phyloP scores from a whole-genome alignment of 2,329 filamentous ascomycete species.

The Orbilia ellipsospora region DNA sequence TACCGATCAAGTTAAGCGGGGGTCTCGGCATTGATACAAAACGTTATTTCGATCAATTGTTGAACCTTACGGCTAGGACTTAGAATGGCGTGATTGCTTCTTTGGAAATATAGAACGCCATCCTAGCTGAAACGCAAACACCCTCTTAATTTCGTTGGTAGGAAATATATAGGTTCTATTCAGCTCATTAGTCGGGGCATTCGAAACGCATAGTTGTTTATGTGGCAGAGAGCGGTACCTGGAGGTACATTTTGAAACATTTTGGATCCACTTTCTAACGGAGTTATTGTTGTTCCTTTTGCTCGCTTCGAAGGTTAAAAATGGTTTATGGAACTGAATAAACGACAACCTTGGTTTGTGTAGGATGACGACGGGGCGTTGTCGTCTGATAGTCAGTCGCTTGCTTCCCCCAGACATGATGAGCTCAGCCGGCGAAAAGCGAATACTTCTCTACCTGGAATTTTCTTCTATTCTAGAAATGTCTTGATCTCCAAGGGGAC shows the following conservation, averaged over 20 bases:
- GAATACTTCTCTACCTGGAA: background rate
- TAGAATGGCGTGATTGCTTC: slow-evolving; percentile 35
- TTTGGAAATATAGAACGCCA: background rate
- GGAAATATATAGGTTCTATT: background rate
- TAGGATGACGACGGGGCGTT: slow-evolving; percentile 29
- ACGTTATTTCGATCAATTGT: slow-evolving; percentile 52
- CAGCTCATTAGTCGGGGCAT: slow-evolving; percentile 20
- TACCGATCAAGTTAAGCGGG: slow-evolving; percentile 48
- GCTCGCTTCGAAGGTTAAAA: slow-evolving; percentile 9
- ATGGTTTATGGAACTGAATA: slow-evolving; percentile 22
- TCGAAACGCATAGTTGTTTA: slow-evolving; percentile 32
- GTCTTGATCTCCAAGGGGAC: slow-evolving; percentile 4
- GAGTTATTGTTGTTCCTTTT: slow-evolving; percentile 36
- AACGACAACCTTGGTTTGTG: background rate
- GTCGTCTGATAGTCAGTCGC: slow-evolving; percentile 20
- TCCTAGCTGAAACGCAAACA: background rate
- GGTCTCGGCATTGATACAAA: slow-evolving; percentile 54
- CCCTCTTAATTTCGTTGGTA: background rate
- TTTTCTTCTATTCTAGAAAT: slow-evolving; percentile 33
- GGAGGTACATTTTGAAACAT: slow-evolving; percentile 31
- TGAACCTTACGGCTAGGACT: slow-evolving; percentile 52
- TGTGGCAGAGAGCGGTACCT: slow-evolving; percentile 35
- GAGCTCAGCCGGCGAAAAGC: slow-evolving; percentile 19
- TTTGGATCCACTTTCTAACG: slow-evolving; percentile 33
- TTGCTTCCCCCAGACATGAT: slow-evolving; percentile 9